These are phyloP conservation scores for Pseudozyma pruni DNA, from an alignment of 1,284 basidiomycete species.

Conservation along the genomic window DNA sequence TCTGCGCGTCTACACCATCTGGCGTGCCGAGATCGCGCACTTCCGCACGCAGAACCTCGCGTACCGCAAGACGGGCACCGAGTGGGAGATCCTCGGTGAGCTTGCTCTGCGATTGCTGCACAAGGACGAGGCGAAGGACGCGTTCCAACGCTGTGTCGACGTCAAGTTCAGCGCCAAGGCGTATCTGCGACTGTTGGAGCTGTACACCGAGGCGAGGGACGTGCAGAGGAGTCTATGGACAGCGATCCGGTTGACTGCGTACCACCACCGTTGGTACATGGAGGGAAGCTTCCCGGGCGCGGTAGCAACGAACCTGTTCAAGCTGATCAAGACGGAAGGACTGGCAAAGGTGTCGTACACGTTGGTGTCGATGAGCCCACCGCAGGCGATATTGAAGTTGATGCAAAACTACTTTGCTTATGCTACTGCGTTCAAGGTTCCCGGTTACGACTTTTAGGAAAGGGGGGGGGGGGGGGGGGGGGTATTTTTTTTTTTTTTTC, in stretches of 20 bases:
- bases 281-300: slow-evolving; percentile 81
- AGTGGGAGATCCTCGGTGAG: slow-evolving; percentile 99
- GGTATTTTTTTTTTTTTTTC: no score
- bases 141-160: slow-evolving; percentile 92
- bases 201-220: slow-evolving; percentile 92
- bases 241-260: slow-evolving; percentile 89
- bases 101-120: slow-evolving; percentile 90
- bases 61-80: slow-evolving; percentile 92
- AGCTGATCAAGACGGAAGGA: slow-evolving; percentile 91
- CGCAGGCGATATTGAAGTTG: slow-evolving; percentile 49
- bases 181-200: slow-evolving; percentile 90
- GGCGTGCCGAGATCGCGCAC: slow-evolving; percentile 97
- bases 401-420: slow-evolving; percentile 56
- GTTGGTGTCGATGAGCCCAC: slow-evolving; percentile 80
- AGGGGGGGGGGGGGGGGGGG: not conserved
- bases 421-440: slow-evolving; percentile 45
- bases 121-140: slow-evolving; percentile 97
- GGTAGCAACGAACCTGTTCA: slow-evolving; percentile 89
- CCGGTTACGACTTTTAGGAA: slow-evolving; percentile 42
- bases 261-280: slow-evolving; percentile 76
- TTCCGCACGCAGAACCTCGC: slow-evolving; percentile 97
- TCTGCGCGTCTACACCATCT: slow-evolving; percentile 98
- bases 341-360: slow-evolving; percentile 94
- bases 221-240: slow-evolving; percentile 89
- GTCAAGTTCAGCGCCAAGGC: slow-evolving; percentile 89